phyloP scores from a whole-genome alignment of 805 yeast genomes.

The Tetrapisispora namnaoensis region DNA sequence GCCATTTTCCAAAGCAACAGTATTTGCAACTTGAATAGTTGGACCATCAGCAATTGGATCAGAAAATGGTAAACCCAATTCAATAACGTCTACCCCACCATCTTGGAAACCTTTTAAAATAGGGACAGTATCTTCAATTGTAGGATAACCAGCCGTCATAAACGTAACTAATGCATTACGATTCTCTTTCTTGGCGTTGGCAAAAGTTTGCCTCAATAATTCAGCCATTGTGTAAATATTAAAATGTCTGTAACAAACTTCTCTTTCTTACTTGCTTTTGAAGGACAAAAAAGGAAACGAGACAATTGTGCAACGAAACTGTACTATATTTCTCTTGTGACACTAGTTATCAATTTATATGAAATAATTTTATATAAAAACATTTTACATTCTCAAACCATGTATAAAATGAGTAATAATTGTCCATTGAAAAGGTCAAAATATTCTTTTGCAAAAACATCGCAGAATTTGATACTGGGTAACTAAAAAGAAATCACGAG shows the following conservation, averaged over 20 bases:
- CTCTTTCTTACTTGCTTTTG: not conserved
- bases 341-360: not conserved
- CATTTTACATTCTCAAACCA: not conserved
- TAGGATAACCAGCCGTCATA: constrained; percentile 90
- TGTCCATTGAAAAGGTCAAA: not conserved
- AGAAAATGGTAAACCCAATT: constrained; percentile 90
- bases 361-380: not conserved
- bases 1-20: constrained; percentile 73
- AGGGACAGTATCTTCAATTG: constrained; percentile 79
- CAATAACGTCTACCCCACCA: constrained; percentile 93
- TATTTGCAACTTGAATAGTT: constrained; percentile 84
- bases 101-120: constrained; percentile 79
- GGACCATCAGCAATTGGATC: constrained; percentile 99
- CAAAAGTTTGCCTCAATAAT: constrained; percentile 43
- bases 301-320: no score
- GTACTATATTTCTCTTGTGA: not conserved
- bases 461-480: not conserved
- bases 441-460: not conserved
- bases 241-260: not conserved
- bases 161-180: constrained; percentile 88
- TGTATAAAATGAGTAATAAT: not conserved
- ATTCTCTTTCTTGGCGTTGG: constrained; percentile 47
- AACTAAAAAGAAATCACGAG: not conserved
- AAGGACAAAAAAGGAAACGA: no score
- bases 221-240: constrained; percentile 20